Evolutionary conservation across 169 alveolate species (phyloP).

Genomic region (Eimeria sp.): DNA sequence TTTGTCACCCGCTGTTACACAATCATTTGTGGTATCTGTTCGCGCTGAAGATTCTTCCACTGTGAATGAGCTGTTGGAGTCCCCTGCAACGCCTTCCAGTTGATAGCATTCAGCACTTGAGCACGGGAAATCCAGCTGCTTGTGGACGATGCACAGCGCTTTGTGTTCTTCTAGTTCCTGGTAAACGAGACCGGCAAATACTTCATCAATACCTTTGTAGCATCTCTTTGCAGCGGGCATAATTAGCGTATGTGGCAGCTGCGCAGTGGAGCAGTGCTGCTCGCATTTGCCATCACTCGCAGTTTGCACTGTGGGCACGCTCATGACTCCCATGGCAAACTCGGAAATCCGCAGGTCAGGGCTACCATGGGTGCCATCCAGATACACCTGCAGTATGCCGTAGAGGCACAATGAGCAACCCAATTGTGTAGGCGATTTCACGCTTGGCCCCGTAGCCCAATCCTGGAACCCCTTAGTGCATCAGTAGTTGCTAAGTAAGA

Average conservation of each 20-base stretch:
- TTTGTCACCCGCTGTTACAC: neutral
- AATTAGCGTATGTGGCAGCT: neutral
- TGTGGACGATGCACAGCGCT: slow-evolving; percentile 67
- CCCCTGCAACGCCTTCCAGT: neutral
- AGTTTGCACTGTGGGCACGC: neutral
- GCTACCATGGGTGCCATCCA: slow-evolving; percentile 74
- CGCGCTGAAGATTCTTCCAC: neutral
- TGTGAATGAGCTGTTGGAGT: neutral
- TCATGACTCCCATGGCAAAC: neutral
- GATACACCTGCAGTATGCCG: slow-evolving; percentile 53
- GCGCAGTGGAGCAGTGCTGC: neutral
- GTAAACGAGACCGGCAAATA: slow-evolving; percentile 62
- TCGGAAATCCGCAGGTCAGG: slow-evolving; percentile 77
- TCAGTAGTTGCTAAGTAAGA: too few relatives aligned
- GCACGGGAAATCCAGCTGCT: neutral
- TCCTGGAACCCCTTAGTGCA: too few relatives aligned
- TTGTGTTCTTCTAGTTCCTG: slow-evolving; percentile 67
- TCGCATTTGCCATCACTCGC: neutral
- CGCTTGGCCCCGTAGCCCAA: too few relatives aligned
- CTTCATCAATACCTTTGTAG: slow-evolving; percentile 67
- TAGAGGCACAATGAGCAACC: neutral
- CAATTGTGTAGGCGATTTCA: neutral
- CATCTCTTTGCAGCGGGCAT: slow-evolving; percentile 28
- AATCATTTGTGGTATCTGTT: neutral
- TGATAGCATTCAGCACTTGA: neutral